A percentile compares a stretch with the other conserved stretches of the same genome.
phyloP scores from a whole-genome alignment of 306 rosid species.

The Sicyos edulis region DNA sequence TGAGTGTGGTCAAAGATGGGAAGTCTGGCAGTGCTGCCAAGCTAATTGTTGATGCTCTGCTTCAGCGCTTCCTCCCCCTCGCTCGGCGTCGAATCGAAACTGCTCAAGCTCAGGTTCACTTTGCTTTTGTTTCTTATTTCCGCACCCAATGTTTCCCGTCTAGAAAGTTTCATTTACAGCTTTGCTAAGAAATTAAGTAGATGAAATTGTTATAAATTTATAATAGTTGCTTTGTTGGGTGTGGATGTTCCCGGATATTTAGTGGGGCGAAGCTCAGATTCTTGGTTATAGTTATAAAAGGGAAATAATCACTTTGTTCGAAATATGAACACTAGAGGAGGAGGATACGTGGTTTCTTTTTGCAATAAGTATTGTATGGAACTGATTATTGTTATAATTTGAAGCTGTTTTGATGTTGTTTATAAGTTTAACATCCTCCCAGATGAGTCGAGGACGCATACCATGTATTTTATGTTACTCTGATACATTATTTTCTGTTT shows the following conservation, averaged over 20 bases:
- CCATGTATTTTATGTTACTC: not conserved
- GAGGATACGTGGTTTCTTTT: not conserved
- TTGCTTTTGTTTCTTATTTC: not conserved
- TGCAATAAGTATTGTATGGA: not conserved
- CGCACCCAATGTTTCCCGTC: not conserved
- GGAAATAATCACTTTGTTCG: too few species aligned
- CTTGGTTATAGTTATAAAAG: too few species aligned
- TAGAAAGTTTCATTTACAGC: not conserved
- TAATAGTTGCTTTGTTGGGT: not conserved
- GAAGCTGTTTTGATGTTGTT: not conserved
- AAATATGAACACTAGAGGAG: not conserved
- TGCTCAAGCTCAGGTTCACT: conserved; percentile 85
- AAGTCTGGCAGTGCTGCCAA: conserved; percentile 97
- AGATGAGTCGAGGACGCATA: not conserved
- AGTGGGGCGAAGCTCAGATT: too few species aligned
- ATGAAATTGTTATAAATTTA: too few species aligned
- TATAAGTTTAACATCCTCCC: not conserved
- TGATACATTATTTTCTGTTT: not conserved
- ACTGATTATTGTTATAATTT: not conserved
- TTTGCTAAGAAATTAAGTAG: not conserved
- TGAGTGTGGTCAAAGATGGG: conserved; percentile 34
- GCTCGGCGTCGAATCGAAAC: conserved; percentile 99
- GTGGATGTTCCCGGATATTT: too few species aligned
- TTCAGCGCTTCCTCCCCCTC: conserved; percentile 96
- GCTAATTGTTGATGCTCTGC: conserved; percentile 94